Evolutionary conservation across 2,329 filamentous ascomycete species (phyloP), one percentile per base, ranked within the genome.

Genomic region (Neofusicoccum ribis): DNA sequence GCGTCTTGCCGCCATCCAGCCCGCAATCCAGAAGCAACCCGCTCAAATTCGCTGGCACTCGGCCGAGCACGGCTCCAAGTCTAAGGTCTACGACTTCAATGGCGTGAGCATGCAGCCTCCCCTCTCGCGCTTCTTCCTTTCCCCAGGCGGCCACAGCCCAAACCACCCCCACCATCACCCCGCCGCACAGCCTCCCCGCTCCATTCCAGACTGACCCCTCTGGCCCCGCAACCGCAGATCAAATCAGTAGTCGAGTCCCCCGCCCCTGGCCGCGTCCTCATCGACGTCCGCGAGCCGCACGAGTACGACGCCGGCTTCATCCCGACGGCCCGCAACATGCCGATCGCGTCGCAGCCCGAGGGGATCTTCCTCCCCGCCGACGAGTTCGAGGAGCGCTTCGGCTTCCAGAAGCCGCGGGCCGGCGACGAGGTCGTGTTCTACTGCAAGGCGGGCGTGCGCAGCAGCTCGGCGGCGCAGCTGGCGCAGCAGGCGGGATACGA

Each of bases 401-500:
- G 92, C 3, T 96, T 91, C 73, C 80, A 84, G 66, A 90, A 91
- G 67, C 93, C 89, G 0, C 71, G 72, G 2, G 81, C 81, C 66
- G 82, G 86, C 50, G 72, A 76, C 56, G 77, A 81, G 66, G 71
- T 97, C 14, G 84, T 98, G 3, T 95, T 98, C 73, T 98, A 97
- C 78, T 99, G 95, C 80, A 96, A 92, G 81, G 89, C 93, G 0
- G 95, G 95, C 2, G 91, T 98, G 68, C 84, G 95, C 74, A 92
- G 91, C 70, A 82, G 84, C 51, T 86, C 91, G 0, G 93, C 93
- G 6, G 93, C 93, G 6, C 84, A 85, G 69, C 78, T 97, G 76
- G 95, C 95, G 36, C 82, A 83, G 71, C 85, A 91, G 74, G 89
- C 88, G 2, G 94, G 94, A 9, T 98, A 91, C 84, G 78, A 80